Base-by-base conservation (phyloP, 768 basidiomycete species). In the Russula griseocarnosa region DNA sequence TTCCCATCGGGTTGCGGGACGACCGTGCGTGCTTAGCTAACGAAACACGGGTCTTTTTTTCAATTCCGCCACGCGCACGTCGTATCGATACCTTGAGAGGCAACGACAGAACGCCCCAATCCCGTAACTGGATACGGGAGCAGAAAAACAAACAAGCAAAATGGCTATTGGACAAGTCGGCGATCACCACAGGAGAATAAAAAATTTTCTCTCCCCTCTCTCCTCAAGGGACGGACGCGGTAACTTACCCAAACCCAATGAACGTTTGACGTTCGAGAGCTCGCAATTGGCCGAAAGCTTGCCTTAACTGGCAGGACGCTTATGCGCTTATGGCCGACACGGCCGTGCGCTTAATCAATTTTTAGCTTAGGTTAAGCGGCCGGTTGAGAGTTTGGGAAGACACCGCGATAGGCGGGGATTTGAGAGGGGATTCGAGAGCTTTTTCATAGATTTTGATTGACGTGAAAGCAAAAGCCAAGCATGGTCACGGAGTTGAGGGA, bases 301-400 rank as follows among this genome's bases (percentile, higher is more conserved):
- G 10, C 57, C 62, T 55, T 55, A 20, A n/a, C 22, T 24, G 58
- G 56, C 11, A 24, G 36, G 44, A 53, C 13, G 58, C 34, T 54
- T 63, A 59, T 63, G 26, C 13, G 57, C 34, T 54, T 64, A 59
- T 60, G 28, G 49, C 58, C 58, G 58, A 49, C 38, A 40, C 36
- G 28, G 53, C 58, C 58, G 52, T 58, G 26, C 24, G 34, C 44
- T 58, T 63, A 50, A 60, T 60, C 58, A 59, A 22, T 49, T 58
- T 64, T 64, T 55, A 64, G 52, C 36, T 55, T 64, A 60, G 63
- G 58, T 63, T 58, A 64, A 55, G 59, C 42, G 59, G 55, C 55
- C 54, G 58, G 22, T 49, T 49, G 53, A 47, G 47, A n/a, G 2
- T 56, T 65, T 36, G 54, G 47, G 26, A 59, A 56, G 40, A 56